Conservation (phyloP, 2,329 filamentous ascomycete genomes). For the Coccinonectria pachysandricola region DNA sequence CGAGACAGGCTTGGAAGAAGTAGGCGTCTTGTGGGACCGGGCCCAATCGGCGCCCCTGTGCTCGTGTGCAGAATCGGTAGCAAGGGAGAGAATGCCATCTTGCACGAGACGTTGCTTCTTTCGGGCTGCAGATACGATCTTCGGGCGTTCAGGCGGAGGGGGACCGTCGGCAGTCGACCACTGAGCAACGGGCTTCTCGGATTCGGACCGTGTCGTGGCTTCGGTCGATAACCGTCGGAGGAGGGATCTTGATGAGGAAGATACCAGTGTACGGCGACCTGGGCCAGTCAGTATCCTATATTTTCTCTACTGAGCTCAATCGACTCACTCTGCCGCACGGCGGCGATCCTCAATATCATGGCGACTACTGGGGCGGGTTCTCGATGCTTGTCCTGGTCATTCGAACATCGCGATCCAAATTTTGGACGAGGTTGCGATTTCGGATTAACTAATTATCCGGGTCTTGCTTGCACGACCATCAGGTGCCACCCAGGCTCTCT, state of each 20-base stretch:
- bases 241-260: slow-evolving; percentile 28
- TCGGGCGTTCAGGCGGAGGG: slow-evolving; percentile 10
- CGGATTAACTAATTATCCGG: too few species aligned
- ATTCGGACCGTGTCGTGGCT: slow-evolving; percentile 9
- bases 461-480: too few species aligned
- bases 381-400: slow-evolving; percentile 10
- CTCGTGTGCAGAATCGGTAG: slow-evolving; percentile 24
- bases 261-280: slow-evolving; percentile 45
- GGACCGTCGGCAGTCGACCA: slow-evolving; percentile 12
- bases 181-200: slow-evolving; percentile 3
- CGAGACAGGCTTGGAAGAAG: slow-evolving; percentile 26
- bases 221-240: slow-evolving; percentile 26
- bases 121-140: slow-evolving; percentile 14
- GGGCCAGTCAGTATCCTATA: slow-evolving; percentile 4
- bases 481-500: too few species aligned
- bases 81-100: slow-evolving; percentile 24
- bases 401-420: slow-evolving; percentile 17
- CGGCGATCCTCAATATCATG: slow-evolving; percentile 48
- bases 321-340: slow-evolving; percentile 43
- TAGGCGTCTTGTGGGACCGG: slow-evolving; percentile 19
- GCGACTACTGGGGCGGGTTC: slow-evolving; percentile 19
- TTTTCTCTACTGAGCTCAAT: slow-evolving; percentile 4
- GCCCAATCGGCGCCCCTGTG: slow-evolving; percentile 26
- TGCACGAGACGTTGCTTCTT: slow-evolving; percentile 26
- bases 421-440: slow-evolving; percentile 21